These are phyloP conservation scores for Ailanthus altissimus DNA, from an alignment of 345 rosid genomes.

Conservation along the genomic window DNA sequence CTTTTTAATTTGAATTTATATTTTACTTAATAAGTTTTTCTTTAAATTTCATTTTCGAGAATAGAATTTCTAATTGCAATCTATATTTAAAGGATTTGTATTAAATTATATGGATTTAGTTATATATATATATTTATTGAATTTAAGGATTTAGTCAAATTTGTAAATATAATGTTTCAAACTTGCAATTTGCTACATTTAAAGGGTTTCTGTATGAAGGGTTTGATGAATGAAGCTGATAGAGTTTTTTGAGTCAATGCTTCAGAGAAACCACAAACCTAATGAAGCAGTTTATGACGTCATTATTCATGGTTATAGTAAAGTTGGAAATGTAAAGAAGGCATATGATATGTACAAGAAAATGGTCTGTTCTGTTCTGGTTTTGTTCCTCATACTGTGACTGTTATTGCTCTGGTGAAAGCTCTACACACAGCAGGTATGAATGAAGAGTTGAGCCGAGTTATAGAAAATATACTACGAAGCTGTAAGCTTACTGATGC, in stretches of 20 bases:
- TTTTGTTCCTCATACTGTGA: slow-evolving; percentile 69
- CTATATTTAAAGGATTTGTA: too few species aligned
- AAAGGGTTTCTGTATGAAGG: slow-evolving; percentile 92
- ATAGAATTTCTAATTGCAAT: too few species aligned
- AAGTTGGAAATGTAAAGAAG: slow-evolving; percentile 54
- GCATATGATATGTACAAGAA: slow-evolving; percentile 67
- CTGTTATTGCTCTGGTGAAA: slow-evolving; percentile 65
- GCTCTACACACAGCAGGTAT: slow-evolving; percentile 57
- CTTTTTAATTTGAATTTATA: too few species aligned
- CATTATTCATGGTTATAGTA: slow-evolving; percentile 83
- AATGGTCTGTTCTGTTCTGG: slow-evolving; percentile 60
- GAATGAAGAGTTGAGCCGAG: slow-evolving; percentile 52
- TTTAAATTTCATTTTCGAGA: too few species aligned
- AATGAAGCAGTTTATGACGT: slow-evolving; percentile 71
- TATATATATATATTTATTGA: too few species aligned
- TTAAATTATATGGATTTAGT: too few species aligned
- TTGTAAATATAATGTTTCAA: too few species aligned
- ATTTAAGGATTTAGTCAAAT: too few species aligned
- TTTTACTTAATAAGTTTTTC: too few species aligned
- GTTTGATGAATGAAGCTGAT: slow-evolving; percentile 88
- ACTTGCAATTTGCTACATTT: too few species aligned
- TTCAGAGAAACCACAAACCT: slow-evolving; percentile 57
- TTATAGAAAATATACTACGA: slow-evolving; percentile 50
- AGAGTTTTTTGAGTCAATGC: slow-evolving; percentile 63
- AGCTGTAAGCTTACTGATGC: slow-evolving; percentile 82